Conservation (phyloP, 495 filamentous ascomycete species). For the Pyrenopolyporus hunteri region DNA sequence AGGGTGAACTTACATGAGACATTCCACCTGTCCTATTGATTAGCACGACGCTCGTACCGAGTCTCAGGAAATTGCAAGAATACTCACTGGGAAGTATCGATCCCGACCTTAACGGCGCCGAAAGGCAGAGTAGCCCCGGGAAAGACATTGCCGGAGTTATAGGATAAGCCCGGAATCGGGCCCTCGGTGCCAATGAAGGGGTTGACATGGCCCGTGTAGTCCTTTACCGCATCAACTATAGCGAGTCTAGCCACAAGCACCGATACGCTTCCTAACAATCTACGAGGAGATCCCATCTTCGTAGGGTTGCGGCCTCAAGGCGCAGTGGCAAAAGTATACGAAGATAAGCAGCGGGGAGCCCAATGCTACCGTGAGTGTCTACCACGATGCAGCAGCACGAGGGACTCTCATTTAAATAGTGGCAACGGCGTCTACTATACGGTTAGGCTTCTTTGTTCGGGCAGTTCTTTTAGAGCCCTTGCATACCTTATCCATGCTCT, state of each 20-base stretch:
- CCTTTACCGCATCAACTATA: background rate
- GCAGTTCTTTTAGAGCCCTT: background rate
- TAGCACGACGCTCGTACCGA: slow-evolving; percentile 35
- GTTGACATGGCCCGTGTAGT: slow-evolving; percentile 36
- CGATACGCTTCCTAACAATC: background rate
- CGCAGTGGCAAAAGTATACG: background rate
- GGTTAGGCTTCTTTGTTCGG: background rate
- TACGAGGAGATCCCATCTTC: slow-evolving; percentile 12
- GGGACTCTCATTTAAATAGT: background rate
- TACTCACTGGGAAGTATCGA: slow-evolving; percentile 53
- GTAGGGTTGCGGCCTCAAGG: background rate
- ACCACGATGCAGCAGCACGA: background rate
- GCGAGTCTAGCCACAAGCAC: slow-evolving; percentile 2
- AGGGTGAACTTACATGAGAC: slow-evolving; percentile 20
- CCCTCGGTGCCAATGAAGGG: slow-evolving; percentile 36
- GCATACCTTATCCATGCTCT: background rate
- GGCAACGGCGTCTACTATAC: background rate
- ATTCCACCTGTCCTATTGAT: slow-evolving; percentile 43
- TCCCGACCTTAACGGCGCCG: slow-evolving; percentile 71
- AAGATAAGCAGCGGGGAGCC: background rate
- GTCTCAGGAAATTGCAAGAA: background rate
- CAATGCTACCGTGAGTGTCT: background rate
- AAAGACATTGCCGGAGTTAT: slow-evolving; percentile 67
- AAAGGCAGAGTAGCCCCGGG: slow-evolving; percentile 68
- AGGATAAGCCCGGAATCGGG: slow-evolving; percentile 7